Conservation (phyloP, 371 early-diverging fungal species). For the Saksenaea vasiformis region DNA sequence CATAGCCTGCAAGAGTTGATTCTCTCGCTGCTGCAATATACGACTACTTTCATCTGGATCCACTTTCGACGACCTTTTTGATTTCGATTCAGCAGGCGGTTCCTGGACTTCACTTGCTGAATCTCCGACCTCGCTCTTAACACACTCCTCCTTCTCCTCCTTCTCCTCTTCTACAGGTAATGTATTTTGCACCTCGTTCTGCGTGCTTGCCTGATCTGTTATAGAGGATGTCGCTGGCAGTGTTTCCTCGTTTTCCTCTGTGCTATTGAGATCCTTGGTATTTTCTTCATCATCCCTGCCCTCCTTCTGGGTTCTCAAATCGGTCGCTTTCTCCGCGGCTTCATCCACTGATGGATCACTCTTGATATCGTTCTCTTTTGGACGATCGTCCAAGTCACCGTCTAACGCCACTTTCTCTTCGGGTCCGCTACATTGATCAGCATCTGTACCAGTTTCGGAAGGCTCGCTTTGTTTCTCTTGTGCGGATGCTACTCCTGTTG, state of each 20-base stretch:
- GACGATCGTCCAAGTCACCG: not conserved
- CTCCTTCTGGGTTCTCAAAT: not conserved
- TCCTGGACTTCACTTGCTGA: not conserved
- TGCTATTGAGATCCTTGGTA: not conserved
- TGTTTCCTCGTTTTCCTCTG: not conserved
- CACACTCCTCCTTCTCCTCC: not conserved
- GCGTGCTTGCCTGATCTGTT: not conserved
- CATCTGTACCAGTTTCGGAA: not conserved
- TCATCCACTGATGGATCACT: not conserved
- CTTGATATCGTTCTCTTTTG: not conserved
- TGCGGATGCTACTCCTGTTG: not conserved
- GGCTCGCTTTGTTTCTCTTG: not conserved
- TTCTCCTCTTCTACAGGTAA: not conserved
- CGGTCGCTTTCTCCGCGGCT: not conserved
- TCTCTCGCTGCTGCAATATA: conserved; percentile 65
- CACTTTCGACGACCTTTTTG: not conserved
- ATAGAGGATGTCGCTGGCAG: not conserved
- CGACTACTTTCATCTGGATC: conserved; percentile 2
- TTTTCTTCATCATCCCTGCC: not conserved
- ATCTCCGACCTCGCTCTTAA: not conserved
- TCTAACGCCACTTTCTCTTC: not conserved
- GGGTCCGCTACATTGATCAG: not conserved
- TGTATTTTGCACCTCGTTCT: not conserved
- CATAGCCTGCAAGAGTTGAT: conserved; percentile 61
- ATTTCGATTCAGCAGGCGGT: not conserved